Evolutionary conservation across 2,329 filamentous ascomycete genomes (phyloP), one percentile per base, ranked within the genome.

Genomic region (Aureobasidium musti): DNA sequence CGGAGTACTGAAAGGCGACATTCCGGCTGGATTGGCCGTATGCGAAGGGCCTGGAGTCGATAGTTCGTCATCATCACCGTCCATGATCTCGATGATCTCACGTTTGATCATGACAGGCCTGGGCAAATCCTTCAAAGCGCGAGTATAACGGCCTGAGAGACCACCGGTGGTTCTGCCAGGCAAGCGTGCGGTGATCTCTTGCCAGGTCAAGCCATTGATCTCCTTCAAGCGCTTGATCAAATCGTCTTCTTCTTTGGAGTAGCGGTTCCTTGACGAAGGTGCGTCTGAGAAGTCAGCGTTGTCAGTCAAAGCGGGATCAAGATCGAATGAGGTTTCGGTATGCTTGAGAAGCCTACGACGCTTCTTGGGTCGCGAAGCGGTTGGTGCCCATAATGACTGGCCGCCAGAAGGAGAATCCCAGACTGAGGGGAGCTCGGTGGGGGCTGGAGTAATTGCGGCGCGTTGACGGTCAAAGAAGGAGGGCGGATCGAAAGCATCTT

Each of bases 161-260:
- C 74, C 72, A 17, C 70, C 72, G 30, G 30, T 53, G 7, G 72
- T 73, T 3, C 80, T 73, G 13, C 71, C 67, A 1, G 75, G 72
- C 56, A 79, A 77, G 33, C 77, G 71, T 5, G 67, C 43, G 0
- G 72, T 71, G 10, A 82, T 79, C 1, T 76, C 69, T 2, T 70
- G 64, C 79, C 79, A 82, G 10, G 67, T 67, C 3, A 74, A 67
- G 7, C 71, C 69, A 41, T 79, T 76, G 0, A 78, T 76, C 63
- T 81, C 79, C 56, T 78, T 81, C 5, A 82, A 63, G 41, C 76
- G 77, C 5, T 79, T 76, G 0, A 82, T 69, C 8, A 78, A 68
- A 1, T 63, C 63, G 37, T 75, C 71, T 57, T 78, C 76, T 39
- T 76, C 72, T 5, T 50, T 41, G 3, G 70, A 71, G 41, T 74